These are phyloP conservation scores for Rhizopus stolonifer DNA, from an alignment of 371 early-diverging fungal genomes.

Conservation along the genomic window DNA sequence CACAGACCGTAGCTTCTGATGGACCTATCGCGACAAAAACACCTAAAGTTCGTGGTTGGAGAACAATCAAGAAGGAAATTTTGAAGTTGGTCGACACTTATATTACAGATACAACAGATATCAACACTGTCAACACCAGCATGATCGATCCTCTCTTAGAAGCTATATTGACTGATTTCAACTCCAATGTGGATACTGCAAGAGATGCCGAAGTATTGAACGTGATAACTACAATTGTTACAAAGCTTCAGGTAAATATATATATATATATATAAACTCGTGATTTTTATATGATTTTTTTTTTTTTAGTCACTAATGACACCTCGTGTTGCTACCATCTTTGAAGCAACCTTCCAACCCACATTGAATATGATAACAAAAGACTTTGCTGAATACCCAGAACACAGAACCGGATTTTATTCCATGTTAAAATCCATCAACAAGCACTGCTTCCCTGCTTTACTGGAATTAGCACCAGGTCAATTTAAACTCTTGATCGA, in stretches of 20 bases:
- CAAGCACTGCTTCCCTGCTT: constrained; percentile 86
- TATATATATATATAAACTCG: neutral
- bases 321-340: constrained; percentile 78
- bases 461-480: constrained; percentile 76
- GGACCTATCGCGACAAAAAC: constrained; percentile 81
- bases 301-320: constrained; percentile 65
- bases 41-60: constrained; percentile 86
- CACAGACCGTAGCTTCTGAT: constrained; percentile 72
- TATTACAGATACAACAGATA: constrained; percentile 80
- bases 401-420: constrained; percentile 94
- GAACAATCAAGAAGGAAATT: constrained; percentile 94
- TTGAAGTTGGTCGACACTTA: constrained; percentile 87
- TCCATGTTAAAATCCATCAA: constrained; percentile 87
- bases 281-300: neutral
- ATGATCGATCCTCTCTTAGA: constrained; percentile 92
- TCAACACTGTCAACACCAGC: constrained; percentile 65
- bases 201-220: constrained; percentile 93
- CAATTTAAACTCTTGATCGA: constrained; percentile 90
- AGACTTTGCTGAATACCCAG: constrained; percentile 96
- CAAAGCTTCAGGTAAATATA: constrained; percentile 67
- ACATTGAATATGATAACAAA: constrained; percentile 98
- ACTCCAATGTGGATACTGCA: constrained; percentile 79
- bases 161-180: constrained; percentile 87
- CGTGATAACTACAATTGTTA: constrained; percentile 83
- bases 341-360: constrained; percentile 92